These are phyloP conservation scores for Dactylorhiza incarnata DNA, from an alignment of 106 monocot species.

Conservation along the genomic window DNA sequence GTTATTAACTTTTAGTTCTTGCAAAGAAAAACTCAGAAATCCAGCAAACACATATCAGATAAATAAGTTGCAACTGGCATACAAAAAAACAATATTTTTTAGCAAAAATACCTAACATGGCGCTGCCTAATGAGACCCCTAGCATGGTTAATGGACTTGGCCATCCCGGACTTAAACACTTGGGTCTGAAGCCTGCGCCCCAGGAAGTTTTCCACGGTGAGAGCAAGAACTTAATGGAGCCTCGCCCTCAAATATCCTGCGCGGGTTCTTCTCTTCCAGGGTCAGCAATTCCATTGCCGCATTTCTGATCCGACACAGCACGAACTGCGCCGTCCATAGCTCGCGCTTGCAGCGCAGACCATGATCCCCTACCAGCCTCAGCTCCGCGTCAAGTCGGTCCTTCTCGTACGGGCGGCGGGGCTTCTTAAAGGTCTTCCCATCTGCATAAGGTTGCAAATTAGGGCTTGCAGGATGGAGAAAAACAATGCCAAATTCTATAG, in stretches of 20 bases:
- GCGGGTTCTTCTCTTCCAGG: slow-evolving; percentile 76
- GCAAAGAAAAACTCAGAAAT: no score
- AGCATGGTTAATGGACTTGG: slow-evolving; percentile 76
- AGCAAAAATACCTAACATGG: slow-evolving; percentile 56
- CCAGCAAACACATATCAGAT: no score
- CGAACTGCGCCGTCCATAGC: slow-evolving; percentile 85
- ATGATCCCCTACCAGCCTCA: slow-evolving; percentile 66
- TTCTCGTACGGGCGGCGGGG: slow-evolving; percentile 49
- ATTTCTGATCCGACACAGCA: slow-evolving; percentile 74
- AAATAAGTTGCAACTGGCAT: no score
- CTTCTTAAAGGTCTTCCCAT: slow-evolving; percentile 58
- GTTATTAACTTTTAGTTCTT: no score
- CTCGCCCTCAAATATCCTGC: slow-evolving; percentile 79
- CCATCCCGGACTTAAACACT: slow-evolving; percentile 83
- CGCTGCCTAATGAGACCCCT: slow-evolving; percentile 79
- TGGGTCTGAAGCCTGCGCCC: slow-evolving; percentile 78
- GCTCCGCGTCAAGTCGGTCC: slow-evolving; percentile 41
- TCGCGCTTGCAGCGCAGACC: slow-evolving; percentile 80
- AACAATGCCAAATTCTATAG: no score
- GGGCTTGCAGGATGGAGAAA: not conserved
- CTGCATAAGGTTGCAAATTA: slow-evolving; percentile 3
- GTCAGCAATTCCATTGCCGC: slow-evolving; percentile 79
- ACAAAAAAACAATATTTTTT: no score
- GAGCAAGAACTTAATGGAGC: slow-evolving; percentile 80
- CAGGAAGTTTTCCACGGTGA: slow-evolving; percentile 85